phyloP scores from a whole-genome alignment of 352 stramenopile species.

The Pythium dissotocum region DNA sequence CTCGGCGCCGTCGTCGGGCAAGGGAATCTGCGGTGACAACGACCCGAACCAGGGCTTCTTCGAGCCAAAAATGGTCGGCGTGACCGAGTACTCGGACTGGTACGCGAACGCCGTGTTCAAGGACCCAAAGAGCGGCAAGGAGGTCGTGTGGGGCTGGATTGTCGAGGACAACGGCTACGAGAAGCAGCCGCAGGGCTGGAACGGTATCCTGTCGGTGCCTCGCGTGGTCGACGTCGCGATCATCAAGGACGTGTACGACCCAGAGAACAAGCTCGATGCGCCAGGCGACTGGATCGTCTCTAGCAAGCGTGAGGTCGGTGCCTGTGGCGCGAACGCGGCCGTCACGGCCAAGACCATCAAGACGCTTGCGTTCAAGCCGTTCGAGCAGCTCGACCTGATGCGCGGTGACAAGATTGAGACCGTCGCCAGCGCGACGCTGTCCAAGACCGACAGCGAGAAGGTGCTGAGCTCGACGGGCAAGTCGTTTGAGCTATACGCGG shows the following conservation, averaged over 20 bases:
- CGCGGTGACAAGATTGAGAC: constrained; percentile 45
- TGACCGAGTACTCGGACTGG: constrained; percentile 66
- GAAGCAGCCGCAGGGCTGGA: constrained; percentile 64
- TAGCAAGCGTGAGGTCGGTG: constrained; percentile 32
- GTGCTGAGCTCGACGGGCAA: constrained; percentile 45
- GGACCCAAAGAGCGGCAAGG: constrained; percentile 51
- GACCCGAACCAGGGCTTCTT: constrained; percentile 42
- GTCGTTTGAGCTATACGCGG: constrained; percentile 55
- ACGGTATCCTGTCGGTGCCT: constrained; percentile 61
- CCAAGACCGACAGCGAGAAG: constrained; percentile 29
- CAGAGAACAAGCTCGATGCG: constrained; percentile 42
- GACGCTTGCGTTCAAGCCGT: constrained; percentile 51
- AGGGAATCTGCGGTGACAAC: constrained; percentile 14
- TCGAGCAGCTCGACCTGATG: constrained; percentile 47
- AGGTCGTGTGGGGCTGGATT: constrained; percentile 68
- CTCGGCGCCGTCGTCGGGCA: constrained; percentile 21
- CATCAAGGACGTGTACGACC: constrained; percentile 51
- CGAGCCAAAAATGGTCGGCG: constrained; percentile 53
- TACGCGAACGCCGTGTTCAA: constrained; percentile 73
- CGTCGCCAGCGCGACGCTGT: constrained; percentile 31
- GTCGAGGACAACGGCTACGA: constrained; percentile 51
- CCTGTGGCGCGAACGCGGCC: constrained; percentile 26
- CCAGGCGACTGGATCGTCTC: constrained; percentile 66
- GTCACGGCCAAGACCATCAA: constrained; percentile 65
- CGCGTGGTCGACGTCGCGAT: constrained; percentile 56